Conservation (phyloP, 2,329 filamentous ascomycete genomes). For the Penicillium sp. region DNA sequence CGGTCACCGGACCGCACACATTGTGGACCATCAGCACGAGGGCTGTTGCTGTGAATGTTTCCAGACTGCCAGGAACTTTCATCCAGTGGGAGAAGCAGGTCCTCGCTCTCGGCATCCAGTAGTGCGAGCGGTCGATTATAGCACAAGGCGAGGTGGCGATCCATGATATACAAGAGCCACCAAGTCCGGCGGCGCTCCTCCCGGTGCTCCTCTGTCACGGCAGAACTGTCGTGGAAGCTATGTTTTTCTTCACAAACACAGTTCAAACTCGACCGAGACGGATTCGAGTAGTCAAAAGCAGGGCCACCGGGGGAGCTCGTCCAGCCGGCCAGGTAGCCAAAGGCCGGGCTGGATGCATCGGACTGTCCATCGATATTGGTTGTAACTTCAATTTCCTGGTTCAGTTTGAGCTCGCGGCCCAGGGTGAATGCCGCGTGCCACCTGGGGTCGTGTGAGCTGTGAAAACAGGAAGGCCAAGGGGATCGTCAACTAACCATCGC, state of each 20-base stretch:
- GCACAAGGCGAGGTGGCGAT: slow-evolving; percentile 83
- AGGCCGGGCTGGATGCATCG: slow-evolving; percentile 32
- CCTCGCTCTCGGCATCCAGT: slow-evolving; percentile 81
- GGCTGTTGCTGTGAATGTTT: slow-evolving; percentile 60
- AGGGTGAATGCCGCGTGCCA: slow-evolving; percentile 94
- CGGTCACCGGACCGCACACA: slow-evolving; percentile 33
- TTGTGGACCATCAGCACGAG: slow-evolving; percentile 35
- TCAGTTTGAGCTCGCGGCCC: slow-evolving; percentile 79
- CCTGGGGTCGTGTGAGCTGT: slow-evolving; percentile 19
- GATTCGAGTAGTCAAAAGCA: slow-evolving; percentile 43
- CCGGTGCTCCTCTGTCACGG: slow-evolving; percentile 70
- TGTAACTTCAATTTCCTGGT: slow-evolving; percentile 63
- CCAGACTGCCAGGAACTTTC: slow-evolving; percentile 82
- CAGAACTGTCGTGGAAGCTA: slow-evolving; percentile 22
- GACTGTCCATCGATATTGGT: slow-evolving; percentile 28
- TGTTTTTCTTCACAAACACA: slow-evolving; percentile 33
- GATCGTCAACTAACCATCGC: slow-evolving; percentile 57
- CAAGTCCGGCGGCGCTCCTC: slow-evolving; percentile 86
- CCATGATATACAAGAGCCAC: slow-evolving; percentile 91
- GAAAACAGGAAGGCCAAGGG: slow-evolving; percentile 1
- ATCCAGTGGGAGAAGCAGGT: slow-evolving; percentile 78
- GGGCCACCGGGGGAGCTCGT: slow-evolving; percentile 50
- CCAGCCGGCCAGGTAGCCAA: slow-evolving; percentile 33
- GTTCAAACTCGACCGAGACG: slow-evolving; percentile 31
- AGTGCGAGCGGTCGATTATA: slow-evolving; percentile 87